These are phyloP conservation scores for Neurospora sp. DNA, from an alignment of 495 filamentous ascomycete genomes.

Conservation along the genomic window DNA sequence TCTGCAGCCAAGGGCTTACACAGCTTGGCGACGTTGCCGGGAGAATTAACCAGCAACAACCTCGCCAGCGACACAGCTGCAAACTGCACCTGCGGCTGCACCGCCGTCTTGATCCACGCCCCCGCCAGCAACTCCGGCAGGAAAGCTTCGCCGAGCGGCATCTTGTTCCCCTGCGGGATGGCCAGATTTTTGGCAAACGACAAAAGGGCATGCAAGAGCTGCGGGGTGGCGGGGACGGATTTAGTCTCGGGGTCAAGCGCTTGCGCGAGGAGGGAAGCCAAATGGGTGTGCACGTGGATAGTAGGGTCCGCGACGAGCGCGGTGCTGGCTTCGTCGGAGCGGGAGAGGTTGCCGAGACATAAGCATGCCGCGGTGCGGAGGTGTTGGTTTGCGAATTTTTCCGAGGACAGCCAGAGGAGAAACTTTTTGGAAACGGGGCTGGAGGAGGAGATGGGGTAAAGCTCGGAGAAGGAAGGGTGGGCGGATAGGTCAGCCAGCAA, in stretches of 20 bases:
- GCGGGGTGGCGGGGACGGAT: conserved; percentile 20
- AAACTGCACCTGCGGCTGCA: conserved; percentile 60
- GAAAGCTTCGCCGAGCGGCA: conserved; percentile 39
- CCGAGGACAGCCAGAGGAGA: conserved; percentile 33
- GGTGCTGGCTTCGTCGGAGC: conserved; percentile 54
- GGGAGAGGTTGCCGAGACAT: conserved; percentile 66
- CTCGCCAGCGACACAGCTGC: conserved; percentile 56
- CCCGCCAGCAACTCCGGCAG: conserved; percentile 41
- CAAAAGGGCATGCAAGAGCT: conserved; percentile 55
- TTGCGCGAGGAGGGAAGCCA: conserved; percentile 42
- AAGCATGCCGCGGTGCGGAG: conserved; percentile 67
- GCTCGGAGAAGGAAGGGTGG: conserved; percentile 39
- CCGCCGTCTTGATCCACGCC: conserved; percentile 48
- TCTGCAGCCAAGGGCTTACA: conserved; percentile 28
- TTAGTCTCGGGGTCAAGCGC: conserved; percentile 15
- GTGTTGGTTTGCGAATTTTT: conserved; percentile 16
- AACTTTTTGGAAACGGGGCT: conserved; percentile 39
- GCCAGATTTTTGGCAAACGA: conserved; percentile 77
- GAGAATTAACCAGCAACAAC: conserved; percentile 51
- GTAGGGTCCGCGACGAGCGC: conserved; percentile 34
- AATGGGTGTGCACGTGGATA: conserved; percentile 42
- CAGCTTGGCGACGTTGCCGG: conserved; percentile 44
- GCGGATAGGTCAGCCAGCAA: conserved; percentile 56
- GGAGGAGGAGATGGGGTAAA: conserved; percentile 16
- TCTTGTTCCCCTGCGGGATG: conserved; percentile 55